Evolutionary conservation across 495 filamentous ascomycete species (phyloP).

Genomic region (Melanomma pulvis-pyrius): DNA sequence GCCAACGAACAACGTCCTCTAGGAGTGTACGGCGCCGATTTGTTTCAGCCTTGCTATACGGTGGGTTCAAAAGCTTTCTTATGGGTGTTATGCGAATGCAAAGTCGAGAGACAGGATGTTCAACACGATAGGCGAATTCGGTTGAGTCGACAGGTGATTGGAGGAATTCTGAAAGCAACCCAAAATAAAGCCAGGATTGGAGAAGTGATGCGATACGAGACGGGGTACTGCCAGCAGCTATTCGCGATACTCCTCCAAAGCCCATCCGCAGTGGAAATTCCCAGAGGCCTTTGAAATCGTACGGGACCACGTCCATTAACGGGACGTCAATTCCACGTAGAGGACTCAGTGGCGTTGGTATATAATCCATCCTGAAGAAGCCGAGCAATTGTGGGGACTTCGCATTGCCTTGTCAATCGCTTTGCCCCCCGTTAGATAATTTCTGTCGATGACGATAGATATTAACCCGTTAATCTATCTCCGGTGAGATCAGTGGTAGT

Average conservation of each 20-base stretch:
- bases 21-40: background rate
- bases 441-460: too few species aligned
- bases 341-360: background rate
- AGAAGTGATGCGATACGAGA: background rate
- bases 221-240: background rate
- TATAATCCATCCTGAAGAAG: background rate
- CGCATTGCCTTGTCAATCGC: too few species aligned
- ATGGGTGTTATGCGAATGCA: background rate
- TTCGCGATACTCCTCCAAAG: background rate
- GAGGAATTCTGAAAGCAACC: background rate
- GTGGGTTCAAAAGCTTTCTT: background rate
- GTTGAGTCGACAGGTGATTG: background rate
- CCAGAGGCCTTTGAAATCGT: conserved; percentile 8
- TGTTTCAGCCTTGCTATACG: background rate
- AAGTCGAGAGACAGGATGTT: background rate
- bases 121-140: background rate
- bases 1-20: background rate
- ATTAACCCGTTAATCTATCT: too few species aligned
- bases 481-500: too few species aligned
- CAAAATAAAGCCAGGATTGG: background rate
- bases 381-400: too few species aligned
- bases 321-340: background rate
- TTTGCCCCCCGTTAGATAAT: too few species aligned
- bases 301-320: background rate
- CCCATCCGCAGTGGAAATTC: background rate